Conservation (phyloP, 2,329 filamentous ascomycete genomes). For the Thelonectria rubi region DNA sequence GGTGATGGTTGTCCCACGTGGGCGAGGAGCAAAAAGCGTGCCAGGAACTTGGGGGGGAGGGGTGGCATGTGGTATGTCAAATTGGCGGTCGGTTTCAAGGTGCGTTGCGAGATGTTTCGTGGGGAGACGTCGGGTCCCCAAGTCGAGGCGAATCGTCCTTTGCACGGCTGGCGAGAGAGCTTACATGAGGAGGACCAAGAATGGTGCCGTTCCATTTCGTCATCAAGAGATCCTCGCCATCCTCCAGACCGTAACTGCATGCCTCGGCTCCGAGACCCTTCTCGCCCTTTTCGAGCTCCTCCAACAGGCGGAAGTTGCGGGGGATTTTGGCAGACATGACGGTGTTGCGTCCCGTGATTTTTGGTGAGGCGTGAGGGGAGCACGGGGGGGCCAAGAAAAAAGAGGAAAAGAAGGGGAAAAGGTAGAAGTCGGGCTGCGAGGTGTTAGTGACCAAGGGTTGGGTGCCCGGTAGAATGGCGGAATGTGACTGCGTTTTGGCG, state of each 20-base stretch:
- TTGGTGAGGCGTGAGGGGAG: neutral
- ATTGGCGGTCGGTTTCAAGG: neutral
- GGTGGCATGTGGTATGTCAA: neutral
- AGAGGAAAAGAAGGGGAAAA: neutral
- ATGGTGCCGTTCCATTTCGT: slow-evolving; percentile 99
- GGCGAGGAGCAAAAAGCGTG: neutral
- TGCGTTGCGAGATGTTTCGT: slow-evolving; percentile 8
- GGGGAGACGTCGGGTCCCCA: neutral
- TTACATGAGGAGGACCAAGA: slow-evolving; percentile 91
- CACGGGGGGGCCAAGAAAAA: neutral
- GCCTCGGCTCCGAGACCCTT: slow-evolving; percentile 96
- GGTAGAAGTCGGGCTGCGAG: neutral
- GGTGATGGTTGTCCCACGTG: neutral
- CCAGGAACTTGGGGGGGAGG: neutral
- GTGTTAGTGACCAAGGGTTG: slow-evolving; percentile 9
- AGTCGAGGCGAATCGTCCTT: neutral
- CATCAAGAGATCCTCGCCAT: slow-evolving; percentile 95
- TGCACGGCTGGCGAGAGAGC: slow-evolving; percentile 45
- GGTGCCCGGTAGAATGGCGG: slow-evolving; percentile 6
- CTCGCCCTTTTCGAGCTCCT: slow-evolving; percentile 98
- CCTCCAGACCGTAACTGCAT: slow-evolving; percentile 94
- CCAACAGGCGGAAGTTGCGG: slow-evolving; percentile 93
- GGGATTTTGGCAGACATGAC: slow-evolving; percentile 72
- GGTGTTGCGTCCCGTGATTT: neutral
- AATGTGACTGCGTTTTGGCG: slow-evolving; percentile 6